Evolutionary conservation across 2,329 filamentous ascomycete species (phyloP), one percentile per base, ranked within the genome.

Genomic region (Simplicillium sp.): DNA sequence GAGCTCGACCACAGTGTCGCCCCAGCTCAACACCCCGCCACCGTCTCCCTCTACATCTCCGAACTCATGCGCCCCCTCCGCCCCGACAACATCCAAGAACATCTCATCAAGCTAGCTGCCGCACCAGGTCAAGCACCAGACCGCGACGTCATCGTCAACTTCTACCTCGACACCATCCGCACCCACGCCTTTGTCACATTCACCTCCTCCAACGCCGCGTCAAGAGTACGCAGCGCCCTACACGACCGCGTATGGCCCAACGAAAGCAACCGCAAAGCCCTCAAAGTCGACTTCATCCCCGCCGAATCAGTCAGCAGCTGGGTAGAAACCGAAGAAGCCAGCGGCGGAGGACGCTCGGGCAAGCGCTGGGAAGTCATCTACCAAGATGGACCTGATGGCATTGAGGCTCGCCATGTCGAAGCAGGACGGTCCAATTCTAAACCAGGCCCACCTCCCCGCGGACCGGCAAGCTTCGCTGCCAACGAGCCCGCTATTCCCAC

Each of bases 221-320:
- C 82, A 0, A 76, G 87, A 16, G 88, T 86, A 8, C 83, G 90
- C 37, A 73, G 77, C 9, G 74, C 75, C 3, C 68, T 97, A 2
- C 90, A 98, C 60, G 77, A 80, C 43, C 75, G 74, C 16, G 75
- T 88, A 29, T 97, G 89, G 87, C 90, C 90, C 1, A 78, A 88
- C 44, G 90, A 97, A 62, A 79, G 82, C 44, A 85, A 82, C 49
- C 76, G 92, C 28, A 94, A 92, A 58, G 73, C 80, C 1, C 71
- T 97, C 1, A 94, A 83, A 76, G 86, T 87, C 3, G 92, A 98
- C 58, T 97, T 92, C 57, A 73, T 97, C 15, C 90, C 90, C 0
- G 75, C 83, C 14, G 79, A 87, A 18, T 77, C 79, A 47, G 72
- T 94, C 4, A 59, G 66, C 12, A 73, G 74, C 17, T 97, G 88